Evolutionary conservation across 2,329 filamentous ascomycete genomes (phyloP), one percentile per base, ranked within the genome.

Genomic region (Myriangium duriaei): DNA sequence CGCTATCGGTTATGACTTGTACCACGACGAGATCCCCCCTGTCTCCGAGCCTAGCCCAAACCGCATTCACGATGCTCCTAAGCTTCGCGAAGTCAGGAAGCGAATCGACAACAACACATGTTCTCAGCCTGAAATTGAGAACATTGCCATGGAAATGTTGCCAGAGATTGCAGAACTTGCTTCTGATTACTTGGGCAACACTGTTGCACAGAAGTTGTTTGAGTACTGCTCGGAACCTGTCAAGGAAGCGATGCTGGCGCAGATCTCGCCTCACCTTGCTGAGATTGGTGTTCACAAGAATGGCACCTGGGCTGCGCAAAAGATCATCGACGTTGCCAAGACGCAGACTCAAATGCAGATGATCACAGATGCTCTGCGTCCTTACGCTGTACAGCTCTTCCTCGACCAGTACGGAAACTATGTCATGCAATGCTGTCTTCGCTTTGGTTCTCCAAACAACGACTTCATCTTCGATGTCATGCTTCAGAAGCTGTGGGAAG

Each of bases 281-380:
- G 87, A 96, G 61, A 95, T 96, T 61, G 91, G 91, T 51, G 79
- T 95, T 5, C 91, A 98, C 71, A 98, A 98, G 73, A 98, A 98
- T 53, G 91, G 91, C 45, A 98, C 91, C 1, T 98, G 91, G 91
- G 91, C 91, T 39, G 91, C 91, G 1, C 91, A 98, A 63, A 98
- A 96, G 71, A 96, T 98, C 53, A 96, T 98, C 49, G 88, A 96
- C 52, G 85, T 94, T 5, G 88, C 86, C 58, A 85, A 91, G 62
- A 85, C 81, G 1, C 76, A 81, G 4, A 65, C 68, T 29, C 87
- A 96, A 62, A 88, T 91, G 78, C 64, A 68, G 32, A 66, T 85
- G 63, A 88, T 98, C 53, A 81, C 91, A 17, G 77, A 93, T 45
- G 73, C 84, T 47, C 68, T 96, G 18, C 80, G 80, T 3, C 79